These are phyloP conservation scores for Xanthoconium purpureum DNA, from an alignment of 768 basidiomycete genomes.

Conservation along the genomic window DNA sequence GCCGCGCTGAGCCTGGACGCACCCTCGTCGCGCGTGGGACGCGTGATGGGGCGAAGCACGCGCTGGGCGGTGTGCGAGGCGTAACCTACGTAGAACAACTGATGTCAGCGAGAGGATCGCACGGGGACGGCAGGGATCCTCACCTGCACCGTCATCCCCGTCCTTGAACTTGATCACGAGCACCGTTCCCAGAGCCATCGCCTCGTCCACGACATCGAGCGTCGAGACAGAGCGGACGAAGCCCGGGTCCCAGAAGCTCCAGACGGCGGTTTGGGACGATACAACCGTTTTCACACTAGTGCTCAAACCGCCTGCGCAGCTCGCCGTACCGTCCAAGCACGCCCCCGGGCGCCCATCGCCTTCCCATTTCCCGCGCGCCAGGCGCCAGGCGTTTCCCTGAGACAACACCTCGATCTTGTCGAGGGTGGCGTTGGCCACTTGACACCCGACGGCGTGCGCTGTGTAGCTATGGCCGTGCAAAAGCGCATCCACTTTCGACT, in stretches of 20 bases:
- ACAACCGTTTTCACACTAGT: too few relatives aligned
- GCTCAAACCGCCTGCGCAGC: too few relatives aligned
- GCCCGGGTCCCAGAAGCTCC: constrained; percentile 85
- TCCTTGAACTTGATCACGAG: constrained; percentile 73
- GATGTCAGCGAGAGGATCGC: background rate
- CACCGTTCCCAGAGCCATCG: constrained; percentile 87
- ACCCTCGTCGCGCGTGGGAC: constrained; percentile 21
- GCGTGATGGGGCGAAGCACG: constrained; percentile 51
- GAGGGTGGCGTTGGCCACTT: constrained; percentile 82
- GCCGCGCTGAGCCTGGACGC: constrained; percentile 40
- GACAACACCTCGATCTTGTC: constrained; percentile 53
- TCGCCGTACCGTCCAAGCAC: too few relatives aligned
- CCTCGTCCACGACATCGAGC: constrained; percentile 55
- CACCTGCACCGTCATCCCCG: constrained; percentile 52
- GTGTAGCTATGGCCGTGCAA: constrained; percentile 96
- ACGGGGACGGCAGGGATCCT: constrained; percentile 8
- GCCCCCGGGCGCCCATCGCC: background rate
- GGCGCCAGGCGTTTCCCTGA: constrained; percentile 53
- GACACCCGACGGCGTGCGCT: constrained; percentile 90
- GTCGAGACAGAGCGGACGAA: constrained; percentile 67
- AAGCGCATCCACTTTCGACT: constrained; percentile 78
- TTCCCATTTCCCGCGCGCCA: constrained; percentile 60
- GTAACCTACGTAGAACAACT: constrained; percentile 40
- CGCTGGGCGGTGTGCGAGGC: constrained; percentile 63
- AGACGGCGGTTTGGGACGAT: constrained; percentile 38